Conservation (phyloP, 139 green algal genomes). For the Chlorella sp. region DNA sequence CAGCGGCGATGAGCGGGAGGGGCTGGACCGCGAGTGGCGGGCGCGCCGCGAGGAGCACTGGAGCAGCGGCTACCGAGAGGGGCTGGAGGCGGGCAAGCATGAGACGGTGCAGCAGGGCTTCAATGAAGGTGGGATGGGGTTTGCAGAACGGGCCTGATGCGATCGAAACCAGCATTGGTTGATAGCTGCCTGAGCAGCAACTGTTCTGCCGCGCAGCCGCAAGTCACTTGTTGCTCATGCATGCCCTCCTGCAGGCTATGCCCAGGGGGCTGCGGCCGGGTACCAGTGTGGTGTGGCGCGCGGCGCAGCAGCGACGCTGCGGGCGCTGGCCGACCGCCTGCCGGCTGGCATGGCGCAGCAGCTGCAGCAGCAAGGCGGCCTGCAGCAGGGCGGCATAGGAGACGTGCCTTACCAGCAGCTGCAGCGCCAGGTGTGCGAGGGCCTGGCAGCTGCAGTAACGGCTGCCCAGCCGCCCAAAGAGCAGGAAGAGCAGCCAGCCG, state of each 20-base stretch:
- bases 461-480: background rate
- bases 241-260: constrained; percentile 31
- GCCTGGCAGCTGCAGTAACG: background rate
- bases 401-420: constrained; percentile 25
- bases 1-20: background rate
- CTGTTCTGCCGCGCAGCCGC: too few species aligned
- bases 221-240: background rate
- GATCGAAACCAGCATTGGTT: too few species aligned
- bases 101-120: constrained; percentile 50
- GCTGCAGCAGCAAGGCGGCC: background rate
- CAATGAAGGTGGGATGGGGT: constrained; percentile 37
- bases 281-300: constrained; percentile 35
- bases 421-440: constrained; percentile 11
- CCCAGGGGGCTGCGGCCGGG: constrained; percentile 21
- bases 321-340: background rate
- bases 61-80: constrained; percentile 42
- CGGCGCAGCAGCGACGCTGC: constrained; percentile 24
- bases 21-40: constrained; percentile 46
- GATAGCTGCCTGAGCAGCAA: background rate
- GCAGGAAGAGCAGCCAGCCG: background rate
- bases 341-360: constrained; percentile 1
- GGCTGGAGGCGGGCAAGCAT: constrained; percentile 48
- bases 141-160: too few species aligned
- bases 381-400: background rate
- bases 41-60: constrained; percentile 33